These are phyloP conservation scores for Solanum hybrid DNA, from an alignment of 305 asterid genomes.

Conservation along the genomic window DNA sequence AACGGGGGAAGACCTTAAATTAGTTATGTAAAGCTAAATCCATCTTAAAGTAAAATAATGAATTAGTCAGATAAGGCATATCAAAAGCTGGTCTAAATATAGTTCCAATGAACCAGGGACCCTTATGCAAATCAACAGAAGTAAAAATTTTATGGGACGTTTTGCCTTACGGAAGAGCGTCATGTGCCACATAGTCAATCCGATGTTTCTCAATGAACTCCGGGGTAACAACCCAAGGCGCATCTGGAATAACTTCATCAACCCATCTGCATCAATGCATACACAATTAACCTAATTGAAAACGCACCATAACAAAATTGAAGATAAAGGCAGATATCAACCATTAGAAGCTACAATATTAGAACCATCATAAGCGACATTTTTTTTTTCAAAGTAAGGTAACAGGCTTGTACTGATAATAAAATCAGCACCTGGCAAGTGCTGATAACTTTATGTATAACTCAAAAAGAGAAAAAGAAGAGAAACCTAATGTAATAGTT, in stretches of 20 bases:
- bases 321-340: neutral
- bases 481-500: neutral
- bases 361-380: neutral
- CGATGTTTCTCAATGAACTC: constrained; percentile 83
- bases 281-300: neutral
- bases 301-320: neutral
- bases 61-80: neutral
- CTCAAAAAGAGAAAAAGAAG: neutral
- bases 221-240: constrained; percentile 88
- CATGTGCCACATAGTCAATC: constrained; percentile 90
- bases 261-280: constrained; percentile 70
- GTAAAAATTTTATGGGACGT: neutral
- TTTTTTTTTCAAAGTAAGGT: neutral
- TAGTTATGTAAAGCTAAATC: neutral
- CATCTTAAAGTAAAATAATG: neutral
- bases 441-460: neutral
- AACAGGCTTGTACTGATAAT: neutral
- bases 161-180: constrained; percentile 88
- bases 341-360: neutral
- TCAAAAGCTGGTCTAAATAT: neutral
- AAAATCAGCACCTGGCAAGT: neutral
- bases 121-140: neutral
- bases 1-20: neutral
- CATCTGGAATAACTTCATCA: constrained; percentile 96
- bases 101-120: neutral